A percentile compares a stretch with the other conserved stretches of the same genome.
phyloP scores from a whole-genome alignment of 225 moss, liverwort and hornwort species.

The Lunularia cruciata region DNA sequence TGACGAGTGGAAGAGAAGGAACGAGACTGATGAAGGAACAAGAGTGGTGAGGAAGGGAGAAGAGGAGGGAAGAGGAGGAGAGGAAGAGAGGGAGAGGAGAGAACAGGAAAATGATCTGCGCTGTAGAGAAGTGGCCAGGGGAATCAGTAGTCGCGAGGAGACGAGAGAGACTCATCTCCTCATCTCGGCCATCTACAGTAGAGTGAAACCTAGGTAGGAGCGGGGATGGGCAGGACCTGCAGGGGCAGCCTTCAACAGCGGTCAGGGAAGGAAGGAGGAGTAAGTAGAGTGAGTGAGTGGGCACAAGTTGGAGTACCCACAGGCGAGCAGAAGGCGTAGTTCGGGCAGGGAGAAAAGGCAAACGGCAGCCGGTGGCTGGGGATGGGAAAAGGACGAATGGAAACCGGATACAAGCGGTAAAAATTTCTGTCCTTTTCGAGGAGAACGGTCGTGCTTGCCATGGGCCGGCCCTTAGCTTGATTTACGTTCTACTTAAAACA shows the following conservation, averaged over 20 bases:
- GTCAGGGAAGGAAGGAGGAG: neutral
- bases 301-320: neutral
- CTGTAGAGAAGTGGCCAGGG: neutral
- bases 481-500: conserved; percentile 1
- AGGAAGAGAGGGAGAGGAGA: neutral
- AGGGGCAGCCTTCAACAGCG: neutral
- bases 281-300: neutral
- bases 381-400: neutral
- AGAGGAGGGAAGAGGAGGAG: neutral
- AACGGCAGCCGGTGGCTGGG: neutral
- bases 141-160: neutral
- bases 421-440: neutral
- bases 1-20: neutral
- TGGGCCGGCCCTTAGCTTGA: conserved; percentile 17
- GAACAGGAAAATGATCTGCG: neutral
- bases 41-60: neutral
- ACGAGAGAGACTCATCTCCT: no score
- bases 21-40: neutral
- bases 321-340: neutral
- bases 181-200: conserved; percentile 2
- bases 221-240: conserved; percentile 2
- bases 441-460: conserved; percentile 9
- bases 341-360: neutral
- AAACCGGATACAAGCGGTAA: no score
- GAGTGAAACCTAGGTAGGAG: neutral